Evolutionary conservation across 257 asterid species (phyloP), one percentile per base, ranked within the genome.

Genomic region (Solanum ahanhuiri): DNA sequence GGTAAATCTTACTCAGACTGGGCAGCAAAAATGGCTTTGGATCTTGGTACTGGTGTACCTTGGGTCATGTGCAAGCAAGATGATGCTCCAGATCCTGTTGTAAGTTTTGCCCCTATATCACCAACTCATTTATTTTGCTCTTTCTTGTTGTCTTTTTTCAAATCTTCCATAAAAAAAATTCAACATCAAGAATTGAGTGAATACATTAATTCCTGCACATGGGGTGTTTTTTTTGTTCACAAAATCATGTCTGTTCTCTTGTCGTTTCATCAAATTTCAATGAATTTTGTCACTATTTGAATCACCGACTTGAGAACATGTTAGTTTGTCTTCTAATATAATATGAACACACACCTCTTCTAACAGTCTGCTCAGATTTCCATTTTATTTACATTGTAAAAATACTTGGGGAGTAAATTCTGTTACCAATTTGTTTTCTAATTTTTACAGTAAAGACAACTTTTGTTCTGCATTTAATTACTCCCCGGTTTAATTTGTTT

Each of bases 31-130:
- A 85, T 88, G 90, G 90, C 88, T 22, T 64, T 85, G 67, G 85
- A 85, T 69, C 88, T 79, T 15, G 88, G 88, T n/a, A 88, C 90
- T 3, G 90, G 90, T 43, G 90, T 88, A 23, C 90, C 90, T 4
- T 88, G 90, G 90, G 86, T 88, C 84, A 88, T 88, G 90, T 88
- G 90, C 86, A 88, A 88, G 79, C 90, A 88, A 85, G 85, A 88
- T n/a, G 90, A 88, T 82, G 90, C 90, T 54, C 90, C 88, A n/a
- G 88, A 88, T 71, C 90, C 88, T 39, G 83, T 95, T 88, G 99
- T 96, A 87, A 88, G 98, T 90, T 79, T 85, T 70, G 3, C 45
- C 70, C 11, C 39, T 85, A 0, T 0, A 20, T 0, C 5, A 67
- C 25, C 41, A 25, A 70, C 34, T 63, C 63, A 71, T 75, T 70